Evolutionary conservation across 257 asterid genomes (phyloP).

Genomic region (Solanum neorickii): DNA sequence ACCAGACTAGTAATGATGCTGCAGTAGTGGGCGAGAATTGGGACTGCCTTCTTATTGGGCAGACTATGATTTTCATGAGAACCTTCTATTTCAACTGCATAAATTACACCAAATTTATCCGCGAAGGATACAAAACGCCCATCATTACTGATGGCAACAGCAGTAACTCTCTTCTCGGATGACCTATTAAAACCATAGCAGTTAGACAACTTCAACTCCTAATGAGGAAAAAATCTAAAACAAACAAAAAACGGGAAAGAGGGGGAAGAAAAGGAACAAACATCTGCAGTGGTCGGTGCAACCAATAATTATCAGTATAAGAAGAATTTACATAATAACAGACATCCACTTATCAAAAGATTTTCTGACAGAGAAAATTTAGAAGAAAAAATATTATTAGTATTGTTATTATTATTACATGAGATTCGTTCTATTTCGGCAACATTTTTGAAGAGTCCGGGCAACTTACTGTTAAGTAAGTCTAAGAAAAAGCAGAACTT

Average conservation of each 20-base stretch:
- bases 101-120: slow-evolving; percentile 86
- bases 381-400: no score
- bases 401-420: no score
- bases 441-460: neutral
- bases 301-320: neutral
- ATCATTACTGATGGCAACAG: slow-evolving; percentile 63
- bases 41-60: slow-evolving; percentile 49
- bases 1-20: slow-evolving; percentile 96
- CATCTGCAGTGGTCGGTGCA: neutral
- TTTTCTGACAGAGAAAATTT: neutral
- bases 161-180: slow-evolving; percentile 92
- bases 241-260: neutral
- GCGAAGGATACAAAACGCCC: slow-evolving; percentile 66
- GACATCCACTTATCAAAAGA: neutral
- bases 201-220: neutral
- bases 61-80: slow-evolving; percentile 18
- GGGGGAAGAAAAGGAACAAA: neutral
- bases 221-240: neutral
- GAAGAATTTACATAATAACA: neutral
- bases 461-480: neutral
- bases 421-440: no score
- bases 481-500: neutral
- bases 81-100: slow-evolving; percentile 40
- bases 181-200: slow-evolving; percentile 22
- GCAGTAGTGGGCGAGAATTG: slow-evolving; percentile 88